Base-by-base conservation (phyloP, 2,329 filamentous ascomycete species). In the Aspergillus versicolor region DNA sequence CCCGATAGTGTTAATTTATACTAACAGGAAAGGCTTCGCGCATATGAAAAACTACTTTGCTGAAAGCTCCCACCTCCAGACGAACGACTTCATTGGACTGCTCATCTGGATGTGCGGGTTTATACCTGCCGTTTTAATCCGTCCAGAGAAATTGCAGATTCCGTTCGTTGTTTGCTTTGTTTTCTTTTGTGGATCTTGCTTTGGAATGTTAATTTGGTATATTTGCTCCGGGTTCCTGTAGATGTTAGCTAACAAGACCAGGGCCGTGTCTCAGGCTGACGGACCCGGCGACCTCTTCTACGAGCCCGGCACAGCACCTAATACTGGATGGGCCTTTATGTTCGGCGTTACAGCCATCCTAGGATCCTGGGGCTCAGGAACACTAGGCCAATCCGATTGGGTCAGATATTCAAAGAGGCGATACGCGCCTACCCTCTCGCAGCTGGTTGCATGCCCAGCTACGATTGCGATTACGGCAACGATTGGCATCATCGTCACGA, bases 211-310 rank as follows among this genome's bases (percentile, higher is more conserved):
- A 41, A 67, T 69, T n/a, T 72, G 75, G 70, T 66, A 34, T 2
- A 17, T 6, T 7, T 5, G 21, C 24, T n/a, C 9, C 15, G 2
- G 4, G 6, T 6, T 22, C 12, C 17, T 8, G 40, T 5, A 21
- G 7, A 13, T 34, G 32, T 8, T 12, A 30, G 27, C 13, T 13
- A 9, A 51, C 3, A 17, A 1, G 5, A 34, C 4, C 4, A 54
- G 52, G 52, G 44, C 74, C 1, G 54, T 75, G 5, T 62, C 70
- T 5, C 61, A 65, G 1, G 75, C 73, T 0, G 59, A 66, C 17
- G 71, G 71, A 9, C 68, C 65, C 11, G 74, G 75, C 13, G 55
- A 66, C 58, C 43, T 70, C 56, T 59, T 68, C 21, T 67, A 58
- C 38, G 43, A 58, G 11, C 24, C 53, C 30, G 45, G 46, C 4